Evolutionary conservation across 1,284 basidiomycete genomes (phyloP).

Genomic region (Moesziomyces globuligerus): DNA sequence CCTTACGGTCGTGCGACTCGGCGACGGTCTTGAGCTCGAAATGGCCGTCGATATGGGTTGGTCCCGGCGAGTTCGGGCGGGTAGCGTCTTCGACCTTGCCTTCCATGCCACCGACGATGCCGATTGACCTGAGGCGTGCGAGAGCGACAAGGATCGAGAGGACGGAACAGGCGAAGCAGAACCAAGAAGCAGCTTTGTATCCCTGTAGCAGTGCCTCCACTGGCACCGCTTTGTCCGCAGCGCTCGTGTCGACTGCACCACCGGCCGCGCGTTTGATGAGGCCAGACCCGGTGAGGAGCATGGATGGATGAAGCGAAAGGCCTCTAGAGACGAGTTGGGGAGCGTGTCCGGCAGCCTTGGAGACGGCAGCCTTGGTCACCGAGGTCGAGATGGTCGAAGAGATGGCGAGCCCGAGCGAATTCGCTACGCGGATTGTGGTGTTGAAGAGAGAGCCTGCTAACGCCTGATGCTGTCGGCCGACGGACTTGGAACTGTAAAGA

Average conservation of each 20-base stretch:
- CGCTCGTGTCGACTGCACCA: background rate
- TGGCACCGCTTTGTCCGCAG: background rate
- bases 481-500: slow-evolving; percentile 49
- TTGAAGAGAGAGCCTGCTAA: slow-evolving; percentile 61
- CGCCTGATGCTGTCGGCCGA: slow-evolving; percentile 48
- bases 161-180: slow-evolving; percentile 46
- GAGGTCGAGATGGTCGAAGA: slow-evolving; percentile 53
- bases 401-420: slow-evolving; percentile 59
- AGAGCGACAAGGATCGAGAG: slow-evolving; percentile 45
- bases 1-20: slow-evolving; percentile 14
- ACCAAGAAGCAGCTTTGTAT: slow-evolving; percentile 55
- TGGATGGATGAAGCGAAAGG: slow-evolving; percentile 13
- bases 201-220: slow-evolving; percentile 39
- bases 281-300: slow-evolving; percentile 17
- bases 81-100: slow-evolving; percentile 31
- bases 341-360: slow-evolving; percentile 8
- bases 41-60: slow-evolving; percentile 4
- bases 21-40: slow-evolving; percentile 16
- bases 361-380: slow-evolving; percentile 36
- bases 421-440: slow-evolving; percentile 57
- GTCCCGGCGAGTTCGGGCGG: slow-evolving; percentile 3
- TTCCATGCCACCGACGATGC: slow-evolving; percentile 51
- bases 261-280: slow-evolving; percentile 13
- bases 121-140: slow-evolving; percentile 40
- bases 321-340: slow-evolving; percentile 11